Percentiles rank a stretch among this genome's conserved stretches.
phyloP scores from a whole-genome alignment of 202 grass and related monocot genomes.

The Tripidium arundinaceum region DNA sequence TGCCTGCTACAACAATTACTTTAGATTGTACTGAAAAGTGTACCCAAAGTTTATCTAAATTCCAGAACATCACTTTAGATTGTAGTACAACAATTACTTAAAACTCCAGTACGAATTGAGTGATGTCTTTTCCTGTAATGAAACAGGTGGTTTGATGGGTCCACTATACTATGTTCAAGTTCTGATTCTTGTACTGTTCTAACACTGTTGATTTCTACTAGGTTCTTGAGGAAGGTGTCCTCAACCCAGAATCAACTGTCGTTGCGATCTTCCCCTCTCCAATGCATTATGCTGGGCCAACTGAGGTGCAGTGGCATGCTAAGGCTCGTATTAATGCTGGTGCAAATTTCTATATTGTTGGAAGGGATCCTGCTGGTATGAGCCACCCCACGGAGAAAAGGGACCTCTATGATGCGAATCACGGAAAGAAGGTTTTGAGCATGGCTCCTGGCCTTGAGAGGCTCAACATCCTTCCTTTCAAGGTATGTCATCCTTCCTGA shows the following conservation, averaged over 20 bases:
- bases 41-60: neutral
- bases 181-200: neutral
- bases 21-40: too few relatives aligned
- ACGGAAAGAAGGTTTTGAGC: slow-evolving; percentile 93
- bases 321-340: slow-evolving; percentile 98
- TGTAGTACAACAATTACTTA: neutral
- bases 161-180: neutral
- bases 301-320: slow-evolving; percentile 98
- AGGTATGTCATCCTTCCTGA: slow-evolving; percentile 42
- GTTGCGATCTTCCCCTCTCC: slow-evolving; percentile 96
- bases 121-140: neutral
- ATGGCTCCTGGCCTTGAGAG: slow-evolving; percentile 96
- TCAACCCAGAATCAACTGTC: slow-evolving; percentile 96
- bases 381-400: slow-evolving; percentile 70
- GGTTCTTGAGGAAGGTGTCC: slow-evolving; percentile 97
- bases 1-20: too few relatives aligned
- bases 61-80: too few relatives aligned
- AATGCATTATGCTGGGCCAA: slow-evolving; percentile 96
- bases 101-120: neutral
- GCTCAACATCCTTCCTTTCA: slow-evolving; percentile 99
- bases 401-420: slow-evolving; percentile 96
- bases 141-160: neutral
- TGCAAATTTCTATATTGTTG: slow-evolving; percentile 98
- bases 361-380: slow-evolving; percentile 97
- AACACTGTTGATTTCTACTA: slow-evolving; percentile 31